These are phyloP conservation scores for Thalassiosira mediterranea DNA, from an alignment of 352 stramenopile species.

Conservation along the genomic window DNA sequence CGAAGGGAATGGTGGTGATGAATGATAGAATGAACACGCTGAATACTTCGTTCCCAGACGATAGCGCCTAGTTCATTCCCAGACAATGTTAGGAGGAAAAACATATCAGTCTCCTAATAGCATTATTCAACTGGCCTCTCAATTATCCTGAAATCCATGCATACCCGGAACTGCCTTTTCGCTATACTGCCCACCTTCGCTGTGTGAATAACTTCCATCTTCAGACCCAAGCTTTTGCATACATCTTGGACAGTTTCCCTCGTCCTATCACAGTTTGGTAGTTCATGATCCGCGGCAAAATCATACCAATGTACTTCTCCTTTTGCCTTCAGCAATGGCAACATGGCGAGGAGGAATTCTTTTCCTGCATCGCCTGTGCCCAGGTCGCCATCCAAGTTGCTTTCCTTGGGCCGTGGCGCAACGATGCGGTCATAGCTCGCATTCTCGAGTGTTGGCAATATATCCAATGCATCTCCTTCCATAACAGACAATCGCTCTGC, in stretches of 20 bases:
- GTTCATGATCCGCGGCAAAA: slow-evolving; percentile 82
- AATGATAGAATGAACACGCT: no score
- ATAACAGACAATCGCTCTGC: slow-evolving; percentile 70
- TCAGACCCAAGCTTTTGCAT: slow-evolving; percentile 54
- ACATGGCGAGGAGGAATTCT: slow-evolving; percentile 64
- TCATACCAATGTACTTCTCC: slow-evolving; percentile 85
- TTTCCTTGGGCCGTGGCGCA: slow-evolving; percentile 80
- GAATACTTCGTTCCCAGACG: no score
- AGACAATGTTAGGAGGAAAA: no score
- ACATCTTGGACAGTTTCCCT: slow-evolving; percentile 54
- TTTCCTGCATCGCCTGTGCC: slow-evolving; percentile 67
- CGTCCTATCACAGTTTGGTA: slow-evolving; percentile 71
- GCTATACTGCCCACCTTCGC: slow-evolving; percentile 77
- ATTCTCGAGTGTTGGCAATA: slow-evolving; percentile 54
- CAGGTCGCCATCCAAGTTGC: slow-evolving; percentile 73
- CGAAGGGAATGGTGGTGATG: no score
- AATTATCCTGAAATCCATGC: slow-evolving; percentile 79
- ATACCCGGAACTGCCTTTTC: slow-evolving; percentile 78
- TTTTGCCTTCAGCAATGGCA: slow-evolving; percentile 72
- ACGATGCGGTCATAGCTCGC: slow-evolving; percentile 78
- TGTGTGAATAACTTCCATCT: slow-evolving; percentile 75
- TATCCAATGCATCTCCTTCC: slow-evolving; percentile 73
- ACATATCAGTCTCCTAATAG: no score
- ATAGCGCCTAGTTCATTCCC: no score
- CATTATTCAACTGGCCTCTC: background rate